Evolutionary conservation across 225 moss, liverwort and hornwort genomes (phyloP), one percentile per base, ranked within the genome.

Genomic region (Physcomitrellopsis africana): DNA sequence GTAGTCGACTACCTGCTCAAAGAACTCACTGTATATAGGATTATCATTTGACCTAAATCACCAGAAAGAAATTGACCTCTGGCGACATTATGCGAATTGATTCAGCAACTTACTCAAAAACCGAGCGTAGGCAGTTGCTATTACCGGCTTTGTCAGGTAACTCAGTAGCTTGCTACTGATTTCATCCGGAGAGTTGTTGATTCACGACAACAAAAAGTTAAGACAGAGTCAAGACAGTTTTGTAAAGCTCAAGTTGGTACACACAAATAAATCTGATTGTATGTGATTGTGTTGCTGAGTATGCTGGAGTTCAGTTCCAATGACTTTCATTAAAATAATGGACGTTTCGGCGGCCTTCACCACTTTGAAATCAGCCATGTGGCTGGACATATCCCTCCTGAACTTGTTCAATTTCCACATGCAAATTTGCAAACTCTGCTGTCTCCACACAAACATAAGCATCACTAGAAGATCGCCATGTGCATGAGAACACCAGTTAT

Each of bases 291-390:
- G 1, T 20, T 0, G 42, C 55, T 54, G 42, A 69, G 37, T 2
- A 20, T 20, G 22, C 14, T 7, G 12, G 6, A 37, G 22, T 51
- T 20, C 23, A n/a, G 17, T 52, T 43, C 32, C 54, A 46, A 9
- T 53, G 8, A 16, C 29, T 1, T 65, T n/a, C 65, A 15, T 12
- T 26, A 26, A 24, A 11, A 72, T 42, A 10, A n/a, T 43, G 43
- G 43, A 67, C n/a, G 51, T n/a, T 67, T 11, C 12, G 61, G 45
- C 44, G 4, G 67, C 68, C 45, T 67, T 54, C 24, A 45, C 47
- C 23, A 17, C 5, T 68, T 16, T 1, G 20, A 12, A 46, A 29
- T 37, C 67, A 29, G 32, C 3, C 19, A 15, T 51, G 67, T 52
- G 11, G 2, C 27, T 43, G n/a, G 29, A 15, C n/a, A 56, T 15